These are phyloP conservation scores for Hippophae gyantsensis DNA, from an alignment of 306 rosid species.

Conservation along the genomic window DNA sequence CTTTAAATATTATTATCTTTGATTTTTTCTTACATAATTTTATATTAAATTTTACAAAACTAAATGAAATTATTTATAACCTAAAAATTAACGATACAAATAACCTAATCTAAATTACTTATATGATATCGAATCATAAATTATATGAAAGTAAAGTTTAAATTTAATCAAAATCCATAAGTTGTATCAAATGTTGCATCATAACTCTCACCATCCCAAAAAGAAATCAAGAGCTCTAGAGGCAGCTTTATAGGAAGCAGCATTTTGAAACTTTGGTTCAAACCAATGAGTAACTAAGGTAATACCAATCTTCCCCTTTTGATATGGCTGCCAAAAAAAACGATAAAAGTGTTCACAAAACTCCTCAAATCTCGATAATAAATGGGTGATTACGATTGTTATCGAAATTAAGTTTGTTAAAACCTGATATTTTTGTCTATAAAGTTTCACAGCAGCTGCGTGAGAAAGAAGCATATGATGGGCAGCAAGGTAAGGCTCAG, in stretches of 20 bases:
- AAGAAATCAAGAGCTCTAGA: conserved; percentile 30
- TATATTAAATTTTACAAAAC: too few species aligned
- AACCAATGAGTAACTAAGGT: conserved; percentile 32
- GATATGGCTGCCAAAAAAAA: conserved; percentile 17
- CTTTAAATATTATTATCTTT: too few species aligned
- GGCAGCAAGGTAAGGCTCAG: conserved; percentile 30
- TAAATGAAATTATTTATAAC: too few species aligned
- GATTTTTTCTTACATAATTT: too few species aligned
- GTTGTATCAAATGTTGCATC: too few species aligned
- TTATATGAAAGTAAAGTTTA: too few species aligned
- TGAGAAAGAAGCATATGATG: conserved; percentile 37
- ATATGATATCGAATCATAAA: too few species aligned
- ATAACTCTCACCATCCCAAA: conserved; percentile 35
- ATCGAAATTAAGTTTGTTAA: neutral
- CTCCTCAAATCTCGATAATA: too few species aligned
- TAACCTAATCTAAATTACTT: too few species aligned
- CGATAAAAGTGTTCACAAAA: neutral
- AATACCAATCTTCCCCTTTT: conserved; percentile 36
- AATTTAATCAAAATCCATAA: too few species aligned
- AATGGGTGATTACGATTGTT: too few species aligned
- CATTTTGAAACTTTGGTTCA: conserved; percentile 16
- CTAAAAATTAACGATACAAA: too few species aligned
- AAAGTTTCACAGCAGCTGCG: conserved; percentile 23
- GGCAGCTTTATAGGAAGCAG: conserved; percentile 27
- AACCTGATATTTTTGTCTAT: conserved; percentile 24